Conservation (phyloP, 495 filamentous ascomycete species). For the Durotheca rogersii region DNA sequence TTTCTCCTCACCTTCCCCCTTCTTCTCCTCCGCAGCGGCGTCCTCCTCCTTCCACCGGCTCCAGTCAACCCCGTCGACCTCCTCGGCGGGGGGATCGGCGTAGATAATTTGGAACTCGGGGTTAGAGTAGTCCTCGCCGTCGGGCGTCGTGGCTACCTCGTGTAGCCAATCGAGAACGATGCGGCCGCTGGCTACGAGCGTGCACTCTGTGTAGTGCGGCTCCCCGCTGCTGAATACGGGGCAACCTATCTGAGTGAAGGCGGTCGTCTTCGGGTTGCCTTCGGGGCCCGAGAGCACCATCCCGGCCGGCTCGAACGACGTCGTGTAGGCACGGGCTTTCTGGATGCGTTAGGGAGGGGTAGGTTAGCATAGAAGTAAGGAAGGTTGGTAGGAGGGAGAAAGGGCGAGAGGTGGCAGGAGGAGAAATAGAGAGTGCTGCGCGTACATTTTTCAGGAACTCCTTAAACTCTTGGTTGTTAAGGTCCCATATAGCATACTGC, state of each 20-base stretch:
- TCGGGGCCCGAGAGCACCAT: constrained; percentile 48
- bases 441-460: constrained; percentile 51
- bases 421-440: constrained; percentile 1
- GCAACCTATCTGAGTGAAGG: constrained; percentile 44
- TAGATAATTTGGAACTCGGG: constrained; percentile 28
- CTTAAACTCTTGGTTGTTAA: constrained; percentile 43
- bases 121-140: constrained; percentile 36
- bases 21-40: not conserved
- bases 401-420: not conserved
- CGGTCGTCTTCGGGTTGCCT: constrained; percentile 35
- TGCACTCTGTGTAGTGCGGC: constrained; percentile 37
- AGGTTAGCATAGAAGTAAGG: not conserved
- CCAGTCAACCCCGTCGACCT: constrained; percentile 7
- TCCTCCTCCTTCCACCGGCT: constrained; percentile 7
- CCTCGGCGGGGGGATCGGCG: constrained; percentile 11
- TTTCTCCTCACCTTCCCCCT: not conserved
- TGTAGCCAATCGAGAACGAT: constrained; percentile 48
- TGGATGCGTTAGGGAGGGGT: constrained; percentile 21
- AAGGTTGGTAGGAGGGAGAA: not conserved
- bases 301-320: constrained; percentile 50
- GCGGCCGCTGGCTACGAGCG: constrained; percentile 39
- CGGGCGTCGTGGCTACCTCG: constrained; percentile 39
- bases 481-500: constrained; percentile 31
- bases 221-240: constrained; percentile 49
- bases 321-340: constrained; percentile 62